phyloP scores from a whole-genome alignment of 768 basidiomycete genomes.

The Suillus tomentosus region DNA sequence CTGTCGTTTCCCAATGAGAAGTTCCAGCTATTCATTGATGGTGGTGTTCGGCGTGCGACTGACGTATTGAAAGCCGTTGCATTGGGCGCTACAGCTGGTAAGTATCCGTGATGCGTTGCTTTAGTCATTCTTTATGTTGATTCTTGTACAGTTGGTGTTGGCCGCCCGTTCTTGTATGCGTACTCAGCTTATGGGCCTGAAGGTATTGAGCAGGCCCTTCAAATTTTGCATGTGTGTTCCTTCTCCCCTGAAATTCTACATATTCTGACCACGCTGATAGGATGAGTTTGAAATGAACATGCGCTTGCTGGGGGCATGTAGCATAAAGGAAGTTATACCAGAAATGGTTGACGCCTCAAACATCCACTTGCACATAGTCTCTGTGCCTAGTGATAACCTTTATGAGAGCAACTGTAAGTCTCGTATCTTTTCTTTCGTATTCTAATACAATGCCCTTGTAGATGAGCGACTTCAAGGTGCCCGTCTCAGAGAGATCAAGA shows the following conservation, averaged over 20 bases:
- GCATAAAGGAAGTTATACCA: constrained; percentile 72
- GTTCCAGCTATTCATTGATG: constrained; percentile 48
- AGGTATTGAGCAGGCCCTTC: constrained; percentile 77
- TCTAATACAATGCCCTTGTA: constrained; percentile 13
- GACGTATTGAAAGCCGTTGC: constrained; percentile 56
- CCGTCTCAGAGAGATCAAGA: constrained; percentile 21
- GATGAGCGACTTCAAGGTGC: constrained; percentile 35
- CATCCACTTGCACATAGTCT: constrained; percentile 31
- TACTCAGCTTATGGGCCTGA: constrained; percentile 83
- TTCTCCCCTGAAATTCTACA: not conserved
- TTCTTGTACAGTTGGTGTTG: constrained; percentile 59
- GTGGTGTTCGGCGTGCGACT: constrained; percentile 48
- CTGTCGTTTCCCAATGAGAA: constrained; percentile 17
- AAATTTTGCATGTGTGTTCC: constrained; percentile 63
- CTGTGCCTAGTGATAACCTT: constrained; percentile 31
- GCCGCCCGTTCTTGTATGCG: constrained; percentile 81
- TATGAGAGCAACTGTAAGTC: constrained; percentile 36
- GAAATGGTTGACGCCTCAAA: constrained; percentile 75
- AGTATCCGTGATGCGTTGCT: not conserved
- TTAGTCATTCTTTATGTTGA: not conserved
- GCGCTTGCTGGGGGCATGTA: constrained; percentile 81
- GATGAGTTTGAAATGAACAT: constrained; percentile 97
- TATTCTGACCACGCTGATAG: constrained; percentile 38
- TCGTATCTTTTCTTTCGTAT: not conserved
- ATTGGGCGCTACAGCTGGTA: constrained; percentile 47